Base-by-base conservation (phyloP, 805 yeast genomes). In the Candida awuae region DNA sequence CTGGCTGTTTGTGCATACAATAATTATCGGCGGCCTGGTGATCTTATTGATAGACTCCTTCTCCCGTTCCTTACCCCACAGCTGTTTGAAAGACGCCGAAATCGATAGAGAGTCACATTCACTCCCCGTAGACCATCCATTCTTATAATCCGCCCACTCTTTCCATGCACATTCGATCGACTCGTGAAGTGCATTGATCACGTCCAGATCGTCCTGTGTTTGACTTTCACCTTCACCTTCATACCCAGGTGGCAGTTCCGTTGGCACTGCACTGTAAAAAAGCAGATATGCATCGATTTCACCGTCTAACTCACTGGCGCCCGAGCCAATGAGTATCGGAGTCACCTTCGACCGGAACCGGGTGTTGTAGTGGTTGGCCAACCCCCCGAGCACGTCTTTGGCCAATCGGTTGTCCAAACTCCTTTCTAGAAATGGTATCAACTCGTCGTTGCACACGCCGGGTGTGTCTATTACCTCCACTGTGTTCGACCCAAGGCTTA, bases 381-480 rank as follows among this genome's bases (percentile, higher is more conserved):
- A 59, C 36, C 80, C 80, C 34, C 68, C 67, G 21, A 83, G 58
- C 12, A 76, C 68, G 23, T 75, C 77, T 35, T 68, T 70, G 33
- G 77, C 80, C 29, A 83, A 55, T 45, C 75, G 68, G 29, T 80
- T 66, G 53, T 80, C 79, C 8, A 83, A 49, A 0, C 87, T 80
- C 2, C 80, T 78, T 49, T 83, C 92, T 31, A 84, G 57, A 52
- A 83, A 84, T 1, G 92, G 94, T 8, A 84, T 83, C 23, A 79
- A 70, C 48, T 73, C 75, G 38, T 74, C 74, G 4, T 80, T 72
- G 33, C 75, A 71, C 55, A 78, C 80, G 2, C 82, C 76, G 0
- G 88, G 86, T 0, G 90, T 79, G 50, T 84, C 94, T 1, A 83
- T 73, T 23, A 83, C 61, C 52, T 84, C 94, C 4, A 80, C 62